Evolutionary conservation across 2,329 filamentous ascomycete genomes (phyloP).

Genomic region (Anisogramma anomala): DNA sequence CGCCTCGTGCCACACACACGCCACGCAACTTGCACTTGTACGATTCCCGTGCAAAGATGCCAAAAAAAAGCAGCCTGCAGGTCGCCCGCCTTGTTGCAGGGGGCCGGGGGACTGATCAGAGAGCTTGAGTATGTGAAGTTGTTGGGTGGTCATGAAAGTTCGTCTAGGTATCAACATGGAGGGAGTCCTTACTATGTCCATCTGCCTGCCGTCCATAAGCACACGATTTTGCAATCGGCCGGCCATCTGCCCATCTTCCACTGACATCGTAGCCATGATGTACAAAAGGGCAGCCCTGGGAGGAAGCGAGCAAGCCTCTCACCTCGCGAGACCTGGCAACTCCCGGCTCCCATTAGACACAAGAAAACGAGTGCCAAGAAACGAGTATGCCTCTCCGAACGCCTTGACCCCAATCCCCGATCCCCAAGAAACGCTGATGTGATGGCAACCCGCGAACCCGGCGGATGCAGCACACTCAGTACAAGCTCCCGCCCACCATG

Average conservation of each 20-base stretch:
- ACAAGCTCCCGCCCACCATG: constrained; percentile 2
- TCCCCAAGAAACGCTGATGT: background rate
- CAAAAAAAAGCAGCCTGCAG: no score
- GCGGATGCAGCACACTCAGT: no score
- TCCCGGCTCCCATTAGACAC: no score
- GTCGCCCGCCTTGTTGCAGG: background rate
- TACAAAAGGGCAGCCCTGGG: background rate
- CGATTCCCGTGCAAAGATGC: background rate
- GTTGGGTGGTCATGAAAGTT: background rate
- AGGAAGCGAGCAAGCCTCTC: no score
- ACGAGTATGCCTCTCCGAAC: no score
- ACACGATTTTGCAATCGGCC: background rate
- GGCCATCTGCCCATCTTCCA: background rate
- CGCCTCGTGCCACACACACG: no score
- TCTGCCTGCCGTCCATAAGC: background rate
- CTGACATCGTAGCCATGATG: background rate
- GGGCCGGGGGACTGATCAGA: background rate
- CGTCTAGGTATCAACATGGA: background rate
- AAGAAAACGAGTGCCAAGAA: no score
- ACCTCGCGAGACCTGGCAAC: no score
- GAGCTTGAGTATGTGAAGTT: background rate
- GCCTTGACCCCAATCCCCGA: background rate
- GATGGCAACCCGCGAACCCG: background rate
- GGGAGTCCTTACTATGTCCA: background rate
- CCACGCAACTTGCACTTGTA: no score